Evolutionary conservation across 2,329 filamentous ascomycete species (phyloP).

Genomic region (Verticillium nubilum): DNA sequence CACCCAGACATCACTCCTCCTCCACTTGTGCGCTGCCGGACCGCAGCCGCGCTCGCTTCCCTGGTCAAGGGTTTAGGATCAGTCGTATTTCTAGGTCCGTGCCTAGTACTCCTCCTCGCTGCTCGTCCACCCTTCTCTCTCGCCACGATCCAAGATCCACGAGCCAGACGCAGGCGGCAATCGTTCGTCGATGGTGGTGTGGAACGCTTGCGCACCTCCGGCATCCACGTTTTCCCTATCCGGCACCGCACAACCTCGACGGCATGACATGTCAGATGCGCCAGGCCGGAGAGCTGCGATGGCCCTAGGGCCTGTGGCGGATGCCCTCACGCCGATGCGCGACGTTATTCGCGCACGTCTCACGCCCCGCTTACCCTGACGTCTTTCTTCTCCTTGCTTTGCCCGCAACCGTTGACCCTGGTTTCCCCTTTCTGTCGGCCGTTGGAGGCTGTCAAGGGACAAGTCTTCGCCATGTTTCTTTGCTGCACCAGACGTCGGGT

Average conservation of each 20-base stretch:
- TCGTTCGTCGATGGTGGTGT: background rate
- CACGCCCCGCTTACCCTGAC: background rate
- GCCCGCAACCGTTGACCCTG: background rate
- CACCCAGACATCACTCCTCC: background rate
- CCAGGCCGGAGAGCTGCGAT: background rate
- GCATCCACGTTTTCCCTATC: background rate
- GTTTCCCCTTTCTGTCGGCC: background rate
- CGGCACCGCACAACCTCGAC: background rate
- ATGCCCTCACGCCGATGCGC: background rate
- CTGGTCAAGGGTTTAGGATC: background rate
- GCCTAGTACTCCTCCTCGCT: background rate
- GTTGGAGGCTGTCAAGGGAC: background rate
- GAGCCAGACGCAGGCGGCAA: background rate
- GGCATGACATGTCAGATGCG: background rate
- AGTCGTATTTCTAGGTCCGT: background rate
- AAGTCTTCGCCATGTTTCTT: background rate
- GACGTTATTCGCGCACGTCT: background rate
- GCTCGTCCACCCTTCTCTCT: background rate
- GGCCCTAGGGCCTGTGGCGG: background rate
- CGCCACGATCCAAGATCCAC: background rate
- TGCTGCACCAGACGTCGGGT: background rate
- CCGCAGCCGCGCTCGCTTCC: background rate
- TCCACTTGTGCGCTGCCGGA: background rate
- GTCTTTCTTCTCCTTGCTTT: background rate
- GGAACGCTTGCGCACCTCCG: background rate